Evolutionary conservation across 1,139 yeast genomes (phyloP).

Genomic region (Keqinozyma sinolaborantium): DNA sequence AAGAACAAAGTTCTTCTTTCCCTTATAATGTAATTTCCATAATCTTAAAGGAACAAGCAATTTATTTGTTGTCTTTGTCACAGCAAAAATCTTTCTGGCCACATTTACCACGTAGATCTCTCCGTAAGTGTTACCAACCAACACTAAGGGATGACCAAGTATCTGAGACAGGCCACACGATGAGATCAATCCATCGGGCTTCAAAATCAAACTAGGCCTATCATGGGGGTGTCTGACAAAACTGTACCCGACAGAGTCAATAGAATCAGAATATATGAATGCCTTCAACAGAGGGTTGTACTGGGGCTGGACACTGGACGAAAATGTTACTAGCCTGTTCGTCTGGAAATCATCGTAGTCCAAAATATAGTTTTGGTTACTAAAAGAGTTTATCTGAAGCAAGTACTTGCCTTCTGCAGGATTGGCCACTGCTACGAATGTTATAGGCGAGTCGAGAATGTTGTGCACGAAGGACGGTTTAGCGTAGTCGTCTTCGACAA

Average conservation of each 20-base stretch:
- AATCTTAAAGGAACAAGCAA: constrained; percentile 28
- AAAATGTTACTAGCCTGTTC: constrained; percentile 24
- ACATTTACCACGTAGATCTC: constrained; percentile 33
- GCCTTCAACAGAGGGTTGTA: constrained; percentile 25
- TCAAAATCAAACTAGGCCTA: constrained; percentile 24
- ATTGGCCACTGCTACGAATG: constrained; percentile 37
- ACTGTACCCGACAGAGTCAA: constrained; percentile 27
- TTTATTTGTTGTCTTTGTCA: constrained; percentile 29
- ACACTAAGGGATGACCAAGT: constrained; percentile 56
- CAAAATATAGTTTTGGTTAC: constrained; percentile 41
- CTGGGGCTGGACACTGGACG: constrained; percentile 21
- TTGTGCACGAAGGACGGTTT: constrained; percentile 50
- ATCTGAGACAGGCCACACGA: constrained; percentile 26
- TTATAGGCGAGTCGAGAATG: constrained; percentile 49
- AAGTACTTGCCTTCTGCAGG: constrained; percentile 24
- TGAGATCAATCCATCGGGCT: constrained; percentile 29
- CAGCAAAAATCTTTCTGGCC: constrained; percentile 33
- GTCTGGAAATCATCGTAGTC: constrained; percentile 39
- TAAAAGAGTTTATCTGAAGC: constrained; percentile 43
- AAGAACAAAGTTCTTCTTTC: constrained; percentile 15
- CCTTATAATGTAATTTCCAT: constrained; percentile 27
- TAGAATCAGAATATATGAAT: constrained; percentile 21
- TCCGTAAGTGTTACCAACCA: constrained; percentile 67
- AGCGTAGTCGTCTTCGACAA: constrained; percentile 6
- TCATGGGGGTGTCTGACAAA: constrained; percentile 36